A percentile compares a stretch with the other conserved stretches of the same genome.
Conservation (phyloP, 371 early-diverging fungal genomes). For the Gilbertella persicaria region DNA sequence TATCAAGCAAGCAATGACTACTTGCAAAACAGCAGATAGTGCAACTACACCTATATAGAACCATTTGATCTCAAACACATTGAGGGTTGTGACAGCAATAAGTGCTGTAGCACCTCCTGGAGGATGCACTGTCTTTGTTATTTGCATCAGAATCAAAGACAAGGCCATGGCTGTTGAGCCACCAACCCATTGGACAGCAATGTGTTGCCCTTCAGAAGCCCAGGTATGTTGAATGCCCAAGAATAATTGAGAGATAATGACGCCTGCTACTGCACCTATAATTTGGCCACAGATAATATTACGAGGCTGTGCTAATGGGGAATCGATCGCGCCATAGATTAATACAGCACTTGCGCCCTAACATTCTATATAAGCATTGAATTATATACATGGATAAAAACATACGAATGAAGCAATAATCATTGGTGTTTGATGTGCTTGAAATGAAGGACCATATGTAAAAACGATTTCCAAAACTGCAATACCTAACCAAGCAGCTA, state of each 20-base stretch:
- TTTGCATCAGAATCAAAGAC: constrained; percentile 66
- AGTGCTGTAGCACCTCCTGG: constrained; percentile 76
- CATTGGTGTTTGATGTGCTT: constrained; percentile 33
- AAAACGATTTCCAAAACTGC: constrained; percentile 37
- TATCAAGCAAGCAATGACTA: constrained; percentile 61
- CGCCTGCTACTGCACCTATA: constrained; percentile 64
- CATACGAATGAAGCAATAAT: constrained; percentile 55
- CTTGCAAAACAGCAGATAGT: constrained; percentile 53
- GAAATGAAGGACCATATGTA: constrained; percentile 26
- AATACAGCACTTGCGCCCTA: constrained; percentile 72
- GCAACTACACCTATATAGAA: constrained; percentile 62
- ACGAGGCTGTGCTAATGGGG: constrained; percentile 76
- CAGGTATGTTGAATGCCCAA: constrained; percentile 40
- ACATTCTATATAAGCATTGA: neutral
- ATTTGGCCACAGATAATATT: constrained; percentile 67
- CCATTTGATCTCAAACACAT: constrained; percentile 54
- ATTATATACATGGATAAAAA: neutral
- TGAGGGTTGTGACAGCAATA: constrained; percentile 53
- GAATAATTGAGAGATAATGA: constrained; percentile 63
- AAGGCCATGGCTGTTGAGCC: constrained; percentile 71
- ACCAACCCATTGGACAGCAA: constrained; percentile 63
- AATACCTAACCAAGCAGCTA: constrained; percentile 52
- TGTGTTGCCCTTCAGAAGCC: constrained; percentile 18
- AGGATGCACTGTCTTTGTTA: constrained; percentile 73
- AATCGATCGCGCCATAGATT: constrained; percentile 68